A percentile compares a stretch with the other conserved stretches of the same genome.
Conservation (phyloP, 495 filamentous ascomycete genomes). For the Amorphotheca resinae region DNA sequence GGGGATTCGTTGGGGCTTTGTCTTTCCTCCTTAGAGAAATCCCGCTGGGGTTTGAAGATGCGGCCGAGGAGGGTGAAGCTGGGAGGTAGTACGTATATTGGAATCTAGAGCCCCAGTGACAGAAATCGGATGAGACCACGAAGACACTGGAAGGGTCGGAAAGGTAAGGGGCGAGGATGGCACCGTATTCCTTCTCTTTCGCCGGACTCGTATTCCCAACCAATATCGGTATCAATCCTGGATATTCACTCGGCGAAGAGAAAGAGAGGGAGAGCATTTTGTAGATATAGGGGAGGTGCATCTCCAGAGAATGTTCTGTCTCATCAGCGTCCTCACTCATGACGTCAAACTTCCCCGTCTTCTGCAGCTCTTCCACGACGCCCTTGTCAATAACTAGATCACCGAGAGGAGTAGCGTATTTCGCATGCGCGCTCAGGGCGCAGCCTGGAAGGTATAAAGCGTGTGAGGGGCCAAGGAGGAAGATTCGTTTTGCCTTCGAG, state of each 20-base stretch:
- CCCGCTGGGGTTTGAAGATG: constrained; percentile 17
- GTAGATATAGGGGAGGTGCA: constrained; percentile 92
- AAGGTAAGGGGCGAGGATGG: constrained; percentile 66
- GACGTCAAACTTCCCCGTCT: constrained; percentile 55
- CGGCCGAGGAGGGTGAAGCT: constrained; percentile 4
- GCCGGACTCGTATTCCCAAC: constrained; percentile 59
- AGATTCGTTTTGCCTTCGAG: constrained; percentile 74
- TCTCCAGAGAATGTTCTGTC: constrained; percentile 89
- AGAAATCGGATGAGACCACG: constrained; percentile 88
- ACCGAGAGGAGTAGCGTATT: constrained; percentile 80
- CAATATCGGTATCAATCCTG: constrained; percentile 74
- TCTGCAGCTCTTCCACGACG: constrained; percentile 48
- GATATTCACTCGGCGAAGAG: constrained; percentile 37
- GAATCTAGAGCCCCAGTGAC: constrained; percentile 88
- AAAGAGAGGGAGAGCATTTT: constrained; percentile 57
- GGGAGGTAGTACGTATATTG: constrained; percentile 70
- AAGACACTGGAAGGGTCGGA: constrained; percentile 67
- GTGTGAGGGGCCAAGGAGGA: constrained; percentile 90
- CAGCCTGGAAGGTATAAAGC: constrained; percentile 68
- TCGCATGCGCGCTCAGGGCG: constrained; percentile 60
- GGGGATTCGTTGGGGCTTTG: constrained; percentile 34
- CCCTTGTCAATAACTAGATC: constrained; percentile 59
- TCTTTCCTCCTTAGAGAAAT: constrained; percentile 29
- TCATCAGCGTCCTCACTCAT: constrained; percentile 62
- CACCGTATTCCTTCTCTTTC: constrained; percentile 58